These are phyloP conservation scores for Melampsora abietis-canadensis DNA, from an alignment of 1,284 basidiomycete genomes.

Conservation along the genomic window DNA sequence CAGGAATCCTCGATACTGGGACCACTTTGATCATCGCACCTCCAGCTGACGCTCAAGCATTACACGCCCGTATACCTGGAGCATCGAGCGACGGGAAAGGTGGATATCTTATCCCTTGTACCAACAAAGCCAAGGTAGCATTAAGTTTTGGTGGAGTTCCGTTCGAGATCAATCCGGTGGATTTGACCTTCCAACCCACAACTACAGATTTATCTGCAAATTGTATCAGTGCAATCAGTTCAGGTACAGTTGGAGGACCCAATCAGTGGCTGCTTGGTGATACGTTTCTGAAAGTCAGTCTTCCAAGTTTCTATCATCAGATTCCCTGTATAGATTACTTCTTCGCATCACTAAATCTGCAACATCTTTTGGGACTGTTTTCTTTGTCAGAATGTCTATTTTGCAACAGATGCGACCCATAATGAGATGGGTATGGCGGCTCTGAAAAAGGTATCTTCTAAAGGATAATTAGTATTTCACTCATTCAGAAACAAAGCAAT, in stretches of 20 bases:
- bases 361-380: slow-evolving; percentile 55
- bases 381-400: slow-evolving; percentile 69
- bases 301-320: slow-evolving; percentile 22
- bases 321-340: background rate
- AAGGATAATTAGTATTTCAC: too few relatives aligned
- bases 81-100: slow-evolving; percentile 51
- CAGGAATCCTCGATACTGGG: slow-evolving; percentile 53
- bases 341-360: too few relatives aligned
- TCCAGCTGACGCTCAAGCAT: slow-evolving; percentile 49
- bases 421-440: slow-evolving; percentile 68
- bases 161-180: slow-evolving; percentile 54
- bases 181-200: slow-evolving; percentile 68
- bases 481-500: too few relatives aligned
- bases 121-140: slow-evolving; percentile 47
- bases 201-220: slow-evolving; percentile 64
- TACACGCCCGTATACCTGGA: slow-evolving; percentile 51
- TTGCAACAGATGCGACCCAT: slow-evolving; percentile 66
- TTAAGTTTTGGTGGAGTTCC: slow-evolving; percentile 50
- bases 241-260: slow-evolving; percentile 62
- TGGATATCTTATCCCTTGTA: slow-evolving; percentile 53
- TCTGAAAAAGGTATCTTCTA: slow-evolving; percentile 29
- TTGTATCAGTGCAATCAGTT: slow-evolving; percentile 70
- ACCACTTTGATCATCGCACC: slow-evolving; percentile 53
- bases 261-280: slow-evolving; percentile 66
- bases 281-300: slow-evolving; percentile 53